Evolutionary conservation across 805 yeast genomes (phyloP).

Genomic region (Kockiozyma suomiensis): DNA sequence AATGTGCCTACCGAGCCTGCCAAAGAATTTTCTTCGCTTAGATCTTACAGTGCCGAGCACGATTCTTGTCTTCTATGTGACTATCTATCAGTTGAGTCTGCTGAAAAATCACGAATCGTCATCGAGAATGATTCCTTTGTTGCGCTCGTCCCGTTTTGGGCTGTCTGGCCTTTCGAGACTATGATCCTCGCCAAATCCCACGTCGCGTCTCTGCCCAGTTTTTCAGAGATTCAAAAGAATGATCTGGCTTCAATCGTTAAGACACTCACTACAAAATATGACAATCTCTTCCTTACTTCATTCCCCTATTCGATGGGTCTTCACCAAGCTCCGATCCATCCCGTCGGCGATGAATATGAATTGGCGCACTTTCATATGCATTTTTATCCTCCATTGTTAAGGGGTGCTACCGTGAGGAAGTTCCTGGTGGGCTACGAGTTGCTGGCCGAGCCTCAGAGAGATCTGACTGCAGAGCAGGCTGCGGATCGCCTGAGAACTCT

Average conservation of each 20-base stretch:
- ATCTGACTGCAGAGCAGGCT: conserved; percentile 68
- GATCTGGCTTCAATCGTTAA: conserved; percentile 62
- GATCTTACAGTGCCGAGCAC: conserved; percentile 49
- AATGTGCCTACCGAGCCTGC: conserved; percentile 67
- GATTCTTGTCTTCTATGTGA: conserved; percentile 60
- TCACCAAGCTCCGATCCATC: conserved; percentile 68
- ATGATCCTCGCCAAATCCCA: conserved; percentile 61
- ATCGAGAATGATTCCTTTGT: conserved; percentile 63
- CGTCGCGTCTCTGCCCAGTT: conserved; percentile 53
- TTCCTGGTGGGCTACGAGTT: conserved; percentile 67
- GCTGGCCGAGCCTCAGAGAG: conserved; percentile 70
- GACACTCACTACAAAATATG: conserved; percentile 63
- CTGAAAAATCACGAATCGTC: conserved; percentile 56
- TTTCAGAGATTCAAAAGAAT: conserved; percentile 50
- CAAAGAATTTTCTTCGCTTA: conserved; percentile 57
- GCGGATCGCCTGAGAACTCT: conserved; percentile 52
- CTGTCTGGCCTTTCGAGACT: conserved; percentile 80
- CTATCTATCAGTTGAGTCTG: conserved; percentile 51
- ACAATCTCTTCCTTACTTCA: conserved; percentile 66
- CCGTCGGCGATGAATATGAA: conserved; percentile 24
- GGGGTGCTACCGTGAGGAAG: conserved; percentile 74
- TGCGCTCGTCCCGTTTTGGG: conserved; percentile 80
- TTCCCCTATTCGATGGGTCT: conserved; percentile 84
- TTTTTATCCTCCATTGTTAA: conserved; percentile 74
- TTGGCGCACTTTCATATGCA: conserved; percentile 68